Evolutionary conservation across 305 asterid genomes (phyloP).

Genomic region (Plantago coronopus): DNA sequence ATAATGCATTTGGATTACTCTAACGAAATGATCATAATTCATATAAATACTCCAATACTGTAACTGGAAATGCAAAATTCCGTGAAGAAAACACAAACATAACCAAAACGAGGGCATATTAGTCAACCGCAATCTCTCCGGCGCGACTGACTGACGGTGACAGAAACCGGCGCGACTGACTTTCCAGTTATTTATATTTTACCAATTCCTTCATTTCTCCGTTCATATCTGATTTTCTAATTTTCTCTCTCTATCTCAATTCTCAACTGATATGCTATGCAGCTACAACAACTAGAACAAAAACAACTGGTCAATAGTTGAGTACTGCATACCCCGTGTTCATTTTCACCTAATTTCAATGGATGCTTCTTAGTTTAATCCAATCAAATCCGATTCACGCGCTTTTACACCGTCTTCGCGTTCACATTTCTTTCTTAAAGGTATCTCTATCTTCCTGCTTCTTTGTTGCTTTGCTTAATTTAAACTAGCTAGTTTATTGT

Average conservation of each 20-base stretch:
- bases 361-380: constrained; percentile 8
- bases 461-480: too few relatives aligned
- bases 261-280: too few relatives aligned
- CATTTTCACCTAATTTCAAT: constrained; percentile 26
- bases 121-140: constrained; percentile 34
- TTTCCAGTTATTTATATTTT: constrained; percentile 15
- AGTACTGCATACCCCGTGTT: constrained; percentile 42
- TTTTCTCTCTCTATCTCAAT: too few relatives aligned
- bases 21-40: not conserved
- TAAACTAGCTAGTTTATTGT: not conserved
- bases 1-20: constrained; percentile 16
- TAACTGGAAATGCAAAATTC: not conserved
- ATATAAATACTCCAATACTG: too few relatives aligned
- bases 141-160: constrained; percentile 40
- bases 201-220: too few relatives aligned
- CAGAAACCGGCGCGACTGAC: constrained; percentile 16
- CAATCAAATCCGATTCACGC: constrained; percentile 34
- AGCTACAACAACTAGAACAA: too few relatives aligned
- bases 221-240: too few relatives aligned
- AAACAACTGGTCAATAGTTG: too few relatives aligned
- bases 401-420: constrained; percentile 22
- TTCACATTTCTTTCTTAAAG: constrained; percentile 31
- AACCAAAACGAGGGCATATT: constrained; percentile 29
- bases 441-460: not conserved
- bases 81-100: not conserved